A percentile compares a stretch with the other conserved stretches of the same genome.
Evolutionary conservation across 73 alveolate genomes (phyloP).

Genomic region (Diophrys appendiculata): DNA sequence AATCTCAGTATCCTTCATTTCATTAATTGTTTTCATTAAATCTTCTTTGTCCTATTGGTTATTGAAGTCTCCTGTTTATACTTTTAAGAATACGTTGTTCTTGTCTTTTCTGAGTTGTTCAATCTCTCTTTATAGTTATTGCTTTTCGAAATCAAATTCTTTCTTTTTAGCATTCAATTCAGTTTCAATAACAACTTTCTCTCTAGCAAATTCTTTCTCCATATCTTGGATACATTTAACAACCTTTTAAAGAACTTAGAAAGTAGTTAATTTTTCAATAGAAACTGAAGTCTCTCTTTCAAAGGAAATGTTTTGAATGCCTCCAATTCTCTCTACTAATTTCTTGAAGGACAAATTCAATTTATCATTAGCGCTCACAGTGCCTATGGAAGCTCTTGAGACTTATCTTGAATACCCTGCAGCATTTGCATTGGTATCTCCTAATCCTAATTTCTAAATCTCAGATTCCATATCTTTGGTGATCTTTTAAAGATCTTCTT

Average conservation of each 20-base stretch:
- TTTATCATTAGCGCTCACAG: neutral
- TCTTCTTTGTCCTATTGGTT: too few species aligned
- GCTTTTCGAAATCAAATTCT: neutral
- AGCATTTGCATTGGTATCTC: neutral
- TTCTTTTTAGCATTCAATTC: too few species aligned
- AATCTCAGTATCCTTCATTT: too few species aligned
- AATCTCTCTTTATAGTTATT: slow-evolving; percentile 3
- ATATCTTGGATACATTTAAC: neutral
- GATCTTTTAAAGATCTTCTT: slow-evolving; percentile 9
- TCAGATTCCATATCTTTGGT: slow-evolving; percentile 4
- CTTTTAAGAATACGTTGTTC: too few species aligned
- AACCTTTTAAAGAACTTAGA: neutral
- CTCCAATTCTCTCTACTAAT: neutral
- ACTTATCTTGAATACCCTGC: neutral
- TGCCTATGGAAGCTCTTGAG: neutral
- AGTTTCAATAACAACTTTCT: neutral
- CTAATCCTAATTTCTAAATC: slow-evolving; percentile 11
- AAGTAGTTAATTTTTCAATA: neutral
- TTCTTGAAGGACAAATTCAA: neutral
- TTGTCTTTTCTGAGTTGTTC: too few species aligned
- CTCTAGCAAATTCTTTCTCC: neutral
- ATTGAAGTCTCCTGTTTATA: too few species aligned
- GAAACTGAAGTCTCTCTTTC: neutral
- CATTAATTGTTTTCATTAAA: too few species aligned
- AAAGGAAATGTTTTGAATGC: neutral